Evolutionary conservation across 2,329 filamentous ascomycete species (phyloP).

Genomic region (Coniella lustricola): DNA sequence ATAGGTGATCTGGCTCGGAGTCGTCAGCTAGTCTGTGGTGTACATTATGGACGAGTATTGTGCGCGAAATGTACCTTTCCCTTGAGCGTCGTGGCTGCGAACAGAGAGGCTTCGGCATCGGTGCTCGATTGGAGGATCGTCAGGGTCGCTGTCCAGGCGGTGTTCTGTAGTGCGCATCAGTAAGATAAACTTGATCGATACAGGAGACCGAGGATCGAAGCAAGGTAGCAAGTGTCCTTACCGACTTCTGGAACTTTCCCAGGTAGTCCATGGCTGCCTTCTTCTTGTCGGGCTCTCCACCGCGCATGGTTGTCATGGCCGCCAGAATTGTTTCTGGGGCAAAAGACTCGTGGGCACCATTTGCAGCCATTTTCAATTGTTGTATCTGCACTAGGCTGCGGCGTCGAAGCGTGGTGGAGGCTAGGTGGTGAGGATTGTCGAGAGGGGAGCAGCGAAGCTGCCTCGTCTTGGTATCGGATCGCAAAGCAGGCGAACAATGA

Average conservation of each 20-base stretch:
- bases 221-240: conserved; percentile 36
- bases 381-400: conserved; percentile 17
- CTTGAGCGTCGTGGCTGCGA: conserved; percentile 93
- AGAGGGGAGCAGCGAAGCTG: conserved; percentile 12
- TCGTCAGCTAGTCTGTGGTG: conserved; percentile 11
- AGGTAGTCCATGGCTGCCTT: conserved; percentile 80
- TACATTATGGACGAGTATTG: conserved; percentile 8
- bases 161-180: conserved; percentile 51
- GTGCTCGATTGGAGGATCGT: conserved; percentile 76
- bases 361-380: conserved; percentile 54
- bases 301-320: conserved; percentile 87
- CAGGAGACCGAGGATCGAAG: neutral
- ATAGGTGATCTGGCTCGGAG: conserved; percentile 71
- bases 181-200: neutral
- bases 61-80: conserved; percentile 67
- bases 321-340: conserved; percentile 69
- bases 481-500: conserved; percentile 6
- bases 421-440: conserved; percentile 14
- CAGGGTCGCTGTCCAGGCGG: conserved; percentile 86
- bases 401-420: conserved; percentile 17
- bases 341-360: conserved; percentile 62
- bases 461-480: conserved; percentile 5
- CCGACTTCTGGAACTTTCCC: conserved; percentile 96
- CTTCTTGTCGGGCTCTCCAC: conserved; percentile 75
- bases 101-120: conserved; percentile 80